phyloP scores from a whole-genome alignment of 805 yeast species.

The Yamadazyma laniorum region DNA sequence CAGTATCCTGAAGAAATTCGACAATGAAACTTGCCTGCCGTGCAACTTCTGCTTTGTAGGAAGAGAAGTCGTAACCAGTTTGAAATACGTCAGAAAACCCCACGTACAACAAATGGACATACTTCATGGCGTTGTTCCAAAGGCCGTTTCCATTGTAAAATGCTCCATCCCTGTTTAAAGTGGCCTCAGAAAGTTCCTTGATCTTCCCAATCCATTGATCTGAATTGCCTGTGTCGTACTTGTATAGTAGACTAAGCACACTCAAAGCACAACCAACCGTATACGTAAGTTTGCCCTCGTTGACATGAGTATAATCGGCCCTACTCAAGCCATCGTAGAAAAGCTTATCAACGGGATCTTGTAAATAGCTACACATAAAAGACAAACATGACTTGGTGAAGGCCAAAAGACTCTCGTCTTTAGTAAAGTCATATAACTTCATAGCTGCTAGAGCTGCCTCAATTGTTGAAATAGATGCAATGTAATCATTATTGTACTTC shows the following conservation, averaged over 20 bases:
- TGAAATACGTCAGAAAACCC: conserved; percentile 21
- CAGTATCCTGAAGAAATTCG: conserved; percentile 16
- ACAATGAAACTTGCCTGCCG: conserved; percentile 16
- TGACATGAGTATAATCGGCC: conserved; percentile 15
- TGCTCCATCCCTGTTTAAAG: conserved; percentile 17
- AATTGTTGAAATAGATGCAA: conserved; percentile 29
- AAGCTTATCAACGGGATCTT: conserved; percentile 20
- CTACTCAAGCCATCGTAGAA: conserved; percentile 24
- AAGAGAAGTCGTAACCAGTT: background rate
- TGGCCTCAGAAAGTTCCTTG: conserved; percentile 17
- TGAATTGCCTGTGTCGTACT: conserved; percentile 10
- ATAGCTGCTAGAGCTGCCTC: conserved; percentile 30
- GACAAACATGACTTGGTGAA: conserved; percentile 19
- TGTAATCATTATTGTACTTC: conserved; percentile 20
- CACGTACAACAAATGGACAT: conserved; percentile 21
- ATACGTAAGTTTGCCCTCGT: conserved; percentile 23
- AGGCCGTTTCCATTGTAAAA: conserved; percentile 19
- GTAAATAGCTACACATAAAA: conserved; percentile 12
- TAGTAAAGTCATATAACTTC: conserved; percentile 17
- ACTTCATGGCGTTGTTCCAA: conserved; percentile 26
- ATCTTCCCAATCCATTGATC: conserved; percentile 15
- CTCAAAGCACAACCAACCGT: conserved; percentile 25
- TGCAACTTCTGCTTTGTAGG: conserved; percentile 12
- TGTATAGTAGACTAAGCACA: conserved; percentile 17
- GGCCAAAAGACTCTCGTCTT: conserved; percentile 13